Conservation (phyloP, 2,329 filamentous ascomycete species). For the Cytospora schulzeri region DNA sequence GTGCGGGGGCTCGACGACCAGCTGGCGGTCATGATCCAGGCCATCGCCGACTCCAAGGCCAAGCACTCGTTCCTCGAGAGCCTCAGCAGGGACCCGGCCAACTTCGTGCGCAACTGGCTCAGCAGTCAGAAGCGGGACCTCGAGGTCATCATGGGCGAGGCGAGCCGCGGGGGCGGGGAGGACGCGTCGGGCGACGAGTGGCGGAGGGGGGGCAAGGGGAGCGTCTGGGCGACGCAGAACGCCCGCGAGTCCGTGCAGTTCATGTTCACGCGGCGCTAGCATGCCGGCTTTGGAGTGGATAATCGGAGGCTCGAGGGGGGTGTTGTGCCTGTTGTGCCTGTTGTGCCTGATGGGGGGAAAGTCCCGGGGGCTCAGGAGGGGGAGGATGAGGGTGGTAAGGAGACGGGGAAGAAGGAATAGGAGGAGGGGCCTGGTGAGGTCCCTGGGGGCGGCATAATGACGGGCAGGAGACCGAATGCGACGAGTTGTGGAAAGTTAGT, state of each 20-base stretch:
- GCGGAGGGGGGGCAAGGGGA: constrained; percentile 60
- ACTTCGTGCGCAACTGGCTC: constrained; percentile 85
- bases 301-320: background rate
- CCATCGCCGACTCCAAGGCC: constrained; percentile 80
- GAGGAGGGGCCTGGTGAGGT: too few species aligned
- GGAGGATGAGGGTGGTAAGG: too few species aligned
- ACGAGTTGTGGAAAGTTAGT: too few species aligned
- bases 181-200: constrained; percentile 66
- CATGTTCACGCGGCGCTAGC: constrained; percentile 42
- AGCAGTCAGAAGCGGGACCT: constrained; percentile 89
- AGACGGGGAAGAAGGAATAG: too few species aligned
- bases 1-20: constrained; percentile 82
- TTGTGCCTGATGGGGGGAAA: background rate
- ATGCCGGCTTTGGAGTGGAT: constrained; percentile 37
- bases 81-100: constrained; percentile 78
- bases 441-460: too few species aligned
- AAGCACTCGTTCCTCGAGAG: constrained; percentile 86
- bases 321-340: too few species aligned
- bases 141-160: constrained; percentile 84
- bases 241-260: constrained; percentile 66
- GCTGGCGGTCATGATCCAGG: constrained; percentile 79
- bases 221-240: constrained; percentile 60
- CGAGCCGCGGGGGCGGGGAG: constrained; percentile 63
- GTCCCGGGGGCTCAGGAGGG: background rate
- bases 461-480: too few species aligned